Percentiles rank a stretch among this genome's conserved stretches.
Evolutionary conservation across 2,329 filamentous ascomycete genomes (phyloP).

Genomic region (Diaporthe sp.): DNA sequence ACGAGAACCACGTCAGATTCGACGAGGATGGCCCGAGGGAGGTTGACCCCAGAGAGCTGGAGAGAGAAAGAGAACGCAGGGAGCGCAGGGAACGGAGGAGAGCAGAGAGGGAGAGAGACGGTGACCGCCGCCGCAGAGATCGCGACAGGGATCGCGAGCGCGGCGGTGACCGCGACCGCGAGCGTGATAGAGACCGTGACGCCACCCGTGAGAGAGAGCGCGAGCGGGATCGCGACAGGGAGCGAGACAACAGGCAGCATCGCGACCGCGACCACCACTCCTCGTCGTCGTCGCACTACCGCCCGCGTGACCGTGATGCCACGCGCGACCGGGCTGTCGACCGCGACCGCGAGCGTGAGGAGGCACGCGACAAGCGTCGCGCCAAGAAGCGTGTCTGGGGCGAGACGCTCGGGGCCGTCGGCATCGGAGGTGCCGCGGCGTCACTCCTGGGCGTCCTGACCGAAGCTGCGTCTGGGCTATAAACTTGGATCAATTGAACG

Average conservation of each 20-base stretch:
- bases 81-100: slow-evolving; percentile 37
- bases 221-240: slow-evolving; percentile 41
- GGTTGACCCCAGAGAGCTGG: slow-evolving; percentile 52
- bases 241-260: slow-evolving; percentile 56
- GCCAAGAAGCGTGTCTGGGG: slow-evolving; percentile 63
- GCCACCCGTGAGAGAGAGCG: slow-evolving; percentile 48
- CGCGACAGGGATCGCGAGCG: slow-evolving; percentile 47
- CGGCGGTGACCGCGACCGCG: slow-evolving; percentile 36
- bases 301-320: slow-evolving; percentile 49
- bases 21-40: slow-evolving; percentile 61
- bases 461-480: slow-evolving; percentile 63
- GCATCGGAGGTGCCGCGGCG: slow-evolving; percentile 72
- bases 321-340: slow-evolving; percentile 55
- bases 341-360: slow-evolving; percentile 54
- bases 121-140: slow-evolving; percentile 44
- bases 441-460: slow-evolving; percentile 70
- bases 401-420: slow-evolving; percentile 69
- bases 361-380: slow-evolving; percentile 49
- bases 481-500: neutral
- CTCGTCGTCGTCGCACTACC: slow-evolving; percentile 33
- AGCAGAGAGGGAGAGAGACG: slow-evolving; percentile 41
- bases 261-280: slow-evolving; percentile 55
- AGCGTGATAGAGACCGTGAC: slow-evolving; percentile 45
- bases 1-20: slow-evolving; percentile 69
- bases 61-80: slow-evolving; percentile 43